These are phyloP conservation scores for Picochlorum sp. DNA, from an alignment of 139 green algal species.

Conservation along the genomic window DNA sequence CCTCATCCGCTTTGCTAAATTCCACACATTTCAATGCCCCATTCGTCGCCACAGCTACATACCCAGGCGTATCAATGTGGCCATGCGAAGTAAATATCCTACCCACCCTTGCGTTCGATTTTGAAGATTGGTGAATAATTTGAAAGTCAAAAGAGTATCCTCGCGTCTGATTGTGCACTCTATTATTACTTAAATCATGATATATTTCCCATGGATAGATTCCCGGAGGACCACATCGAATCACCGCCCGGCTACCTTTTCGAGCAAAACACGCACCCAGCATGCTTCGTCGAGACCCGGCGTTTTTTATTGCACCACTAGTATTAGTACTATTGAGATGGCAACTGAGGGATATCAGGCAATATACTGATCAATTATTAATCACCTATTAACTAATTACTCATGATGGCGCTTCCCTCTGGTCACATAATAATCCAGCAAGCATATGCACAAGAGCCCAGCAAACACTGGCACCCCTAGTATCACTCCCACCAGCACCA, in stretches of 20 bases:
- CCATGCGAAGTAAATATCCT: slow-evolving; percentile 23
- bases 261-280: no score
- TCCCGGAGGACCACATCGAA: no score
- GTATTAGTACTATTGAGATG: no score
- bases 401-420: background rate
- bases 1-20: slow-evolving; percentile 6
- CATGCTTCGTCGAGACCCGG: no score
- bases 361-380: background rate
- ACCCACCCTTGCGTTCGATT: slow-evolving; percentile 13
- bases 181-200: no score
- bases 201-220: no score
- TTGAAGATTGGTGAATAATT: slow-evolving; percentile 8
- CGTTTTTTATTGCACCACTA: no score
- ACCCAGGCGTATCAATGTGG: slow-evolving; percentile 29
- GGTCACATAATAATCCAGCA: background rate
- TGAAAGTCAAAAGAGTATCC: background rate
- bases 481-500: slow-evolving; percentile 13
- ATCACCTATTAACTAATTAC: background rate
- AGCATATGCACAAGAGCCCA: background rate
- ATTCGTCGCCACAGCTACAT: slow-evolving; percentile 40
- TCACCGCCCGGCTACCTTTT: no score
- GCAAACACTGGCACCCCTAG: background rate
- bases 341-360: no score
- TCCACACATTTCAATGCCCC: slow-evolving; percentile 36
- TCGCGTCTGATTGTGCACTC: background rate